These are phyloP conservation scores for Erigeron philadelphicus DNA, from an alignment of 140 eudicot species.

Conservation along the genomic window DNA sequence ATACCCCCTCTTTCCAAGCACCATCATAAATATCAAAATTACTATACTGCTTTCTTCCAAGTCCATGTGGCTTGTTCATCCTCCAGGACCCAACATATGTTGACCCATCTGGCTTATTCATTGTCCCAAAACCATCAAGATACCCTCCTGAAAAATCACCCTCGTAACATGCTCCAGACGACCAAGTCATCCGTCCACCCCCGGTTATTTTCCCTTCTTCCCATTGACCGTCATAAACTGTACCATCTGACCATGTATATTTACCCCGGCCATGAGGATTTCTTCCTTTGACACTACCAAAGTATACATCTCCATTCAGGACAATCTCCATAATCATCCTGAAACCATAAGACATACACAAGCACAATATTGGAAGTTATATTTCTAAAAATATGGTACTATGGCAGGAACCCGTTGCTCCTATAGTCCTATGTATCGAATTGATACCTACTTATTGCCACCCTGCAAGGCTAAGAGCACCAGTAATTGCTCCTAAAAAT, in stretches of 20 bases:
- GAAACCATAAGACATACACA: conserved; percentile 15
- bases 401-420: no score
- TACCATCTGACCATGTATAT: conserved; percentile 81
- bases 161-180: conserved; percentile 58
- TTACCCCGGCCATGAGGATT: conserved; percentile 82
- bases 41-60: conserved; percentile 69
- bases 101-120: conserved; percentile 53
- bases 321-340: conserved; percentile 45
- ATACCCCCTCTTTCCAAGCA: conserved; percentile 80
- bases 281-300: conserved; percentile 48
- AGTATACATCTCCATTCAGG: conserved; percentile 58
- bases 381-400: not conserved
- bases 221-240: conserved; percentile 84
- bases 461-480: no score
- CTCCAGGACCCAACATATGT: conserved; percentile 74
- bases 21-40: conserved; percentile 81
- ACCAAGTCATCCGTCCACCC: conserved; percentile 65
- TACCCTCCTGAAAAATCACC: conserved; percentile 92
- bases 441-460: no score
- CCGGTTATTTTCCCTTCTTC: conserved; percentile 91
- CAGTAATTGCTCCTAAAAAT: no score
- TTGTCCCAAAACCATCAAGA: conserved; percentile 76
- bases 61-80: conserved; percentile 63
- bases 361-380: not conserved
- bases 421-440: no score